These are phyloP conservation scores for Picochlorum sp. DNA, from an alignment of 139 green algal genomes.

Conservation along the genomic window DNA sequence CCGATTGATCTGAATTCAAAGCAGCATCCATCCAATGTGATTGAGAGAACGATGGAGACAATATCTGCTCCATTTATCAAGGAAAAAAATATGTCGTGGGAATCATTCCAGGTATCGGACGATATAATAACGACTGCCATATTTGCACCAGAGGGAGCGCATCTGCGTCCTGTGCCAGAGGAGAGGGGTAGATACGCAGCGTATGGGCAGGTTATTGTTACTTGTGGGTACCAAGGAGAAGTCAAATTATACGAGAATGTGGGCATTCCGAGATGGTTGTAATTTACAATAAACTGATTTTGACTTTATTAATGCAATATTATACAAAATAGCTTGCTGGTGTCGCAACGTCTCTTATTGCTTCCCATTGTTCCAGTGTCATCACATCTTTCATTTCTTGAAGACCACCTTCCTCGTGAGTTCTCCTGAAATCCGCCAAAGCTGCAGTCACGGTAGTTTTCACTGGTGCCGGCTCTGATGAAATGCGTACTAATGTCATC, in stretches of 20 bases:
- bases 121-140: conserved; percentile 49
- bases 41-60: background rate
- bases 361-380: conserved; percentile 60
- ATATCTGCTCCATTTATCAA: conserved; percentile 8
- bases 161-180: background rate
- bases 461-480: conserved; percentile 38
- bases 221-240: conserved; percentile 36
- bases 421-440: conserved; percentile 55
- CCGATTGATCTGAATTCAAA: background rate
- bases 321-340: conserved; percentile 63
- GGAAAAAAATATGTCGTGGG: conserved; percentile 49
- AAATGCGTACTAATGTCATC: conserved; percentile 45
- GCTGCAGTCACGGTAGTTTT: conserved; percentile 26
- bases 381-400: conserved; percentile 32
- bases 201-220: background rate
- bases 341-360: conserved; percentile 52
- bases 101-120: conserved; percentile 46
- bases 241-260: conserved; percentile 49
- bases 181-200: background rate
- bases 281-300: too few relatives aligned
- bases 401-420: conserved; percentile 42
- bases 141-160: conserved; percentile 37
- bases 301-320: too few relatives aligned
- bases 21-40: background rate
- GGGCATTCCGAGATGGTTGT: conserved; percentile 22